Conservation (phyloP, 2,329 filamentous ascomycete species). For the Talaromyces sp. region DNA sequence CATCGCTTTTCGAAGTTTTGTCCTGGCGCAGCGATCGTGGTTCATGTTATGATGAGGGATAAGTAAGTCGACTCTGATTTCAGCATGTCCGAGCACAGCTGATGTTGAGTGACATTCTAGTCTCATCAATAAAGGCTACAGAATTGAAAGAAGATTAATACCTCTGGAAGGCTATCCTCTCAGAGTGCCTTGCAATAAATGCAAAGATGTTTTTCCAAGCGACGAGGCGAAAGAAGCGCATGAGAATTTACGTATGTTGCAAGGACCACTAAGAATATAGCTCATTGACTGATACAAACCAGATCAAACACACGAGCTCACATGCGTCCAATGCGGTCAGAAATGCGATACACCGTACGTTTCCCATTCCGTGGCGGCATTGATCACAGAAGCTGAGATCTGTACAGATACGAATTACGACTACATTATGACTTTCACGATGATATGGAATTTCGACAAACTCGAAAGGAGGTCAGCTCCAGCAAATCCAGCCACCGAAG, state of each 20-base stretch:
- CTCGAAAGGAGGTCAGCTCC: constrained; percentile 3
- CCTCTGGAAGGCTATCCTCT: constrained; percentile 27
- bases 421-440: constrained; percentile 19
- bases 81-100: neutral
- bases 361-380: no score
- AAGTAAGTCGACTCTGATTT: constrained; percentile 21
- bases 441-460: constrained; percentile 20
- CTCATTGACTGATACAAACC: constrained; percentile 14
- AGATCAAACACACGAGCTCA: constrained; percentile 16
- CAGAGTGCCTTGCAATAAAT: constrained; percentile 27
- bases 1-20: constrained; percentile 31
- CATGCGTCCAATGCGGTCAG: constrained; percentile 17
- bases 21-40: constrained; percentile 27
- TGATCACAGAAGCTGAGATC: neutral
- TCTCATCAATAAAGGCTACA: constrained; percentile 31
- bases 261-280: neutral
- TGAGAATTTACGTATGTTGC: constrained; percentile 6
- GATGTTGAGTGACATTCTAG: constrained; percentile 17
- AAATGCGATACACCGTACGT: constrained; percentile 18
- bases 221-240: constrained; percentile 23
- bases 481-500: constrained; percentile 10
- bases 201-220: constrained; percentile 25
- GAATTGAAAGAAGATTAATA: constrained; percentile 29
- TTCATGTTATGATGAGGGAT: constrained; percentile 32
- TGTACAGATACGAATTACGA: constrained; percentile 17